Base-by-base conservation (phyloP, 805 yeast species). In the Metschnikowia amazonensis region DNA sequence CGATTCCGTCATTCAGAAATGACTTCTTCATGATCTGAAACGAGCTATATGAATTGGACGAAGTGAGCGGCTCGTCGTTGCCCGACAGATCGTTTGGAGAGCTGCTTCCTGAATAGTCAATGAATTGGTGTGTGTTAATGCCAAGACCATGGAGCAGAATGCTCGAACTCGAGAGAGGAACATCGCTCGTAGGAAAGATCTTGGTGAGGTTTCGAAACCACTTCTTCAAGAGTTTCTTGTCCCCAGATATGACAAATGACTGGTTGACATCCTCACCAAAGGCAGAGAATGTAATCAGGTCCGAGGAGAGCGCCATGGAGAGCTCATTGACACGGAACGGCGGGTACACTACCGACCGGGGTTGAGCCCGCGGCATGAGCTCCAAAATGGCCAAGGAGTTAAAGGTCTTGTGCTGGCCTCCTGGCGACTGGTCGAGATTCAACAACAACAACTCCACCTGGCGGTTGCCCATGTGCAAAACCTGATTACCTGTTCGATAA, bases 261-360 rank as follows among this genome's bases (percentile, higher is more conserved):
- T 46, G 5, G 48, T 48, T n/a, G 28, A 23, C 35, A 18, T 47
- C 48, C 18, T 32, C 36, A 32, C 30, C 36, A 14, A 45, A 37
- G 14, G 48, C 39, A 8, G 62, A 48, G 39, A 61, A 61, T 18
- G 45, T 48, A 21, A 59, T 49, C 31, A 53, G 40, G 24, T 43
- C 51, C 24, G 46, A 28, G 8, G 55, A 43, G 29, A 50, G 49
- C 24, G 56, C 41, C 40, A 66, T 54, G 11, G 65, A 52, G 17
- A 68, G 55, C 44, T 69, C 74, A 47, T 68, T 67, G 42, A 67
- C 50, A 40, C 76, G 50, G 50, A 71, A 70, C 1, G 76, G 76
- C 7, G 76, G 75, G 49, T 56, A 70, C 50, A 71, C 44, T 28
- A 71, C 62, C 8, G 66, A 62, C 23, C 75, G 57, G 1, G 64